Evolutionary conservation across 2,329 filamentous ascomycete genomes (phyloP).

Genomic region (Knufia fluminis): DNA sequence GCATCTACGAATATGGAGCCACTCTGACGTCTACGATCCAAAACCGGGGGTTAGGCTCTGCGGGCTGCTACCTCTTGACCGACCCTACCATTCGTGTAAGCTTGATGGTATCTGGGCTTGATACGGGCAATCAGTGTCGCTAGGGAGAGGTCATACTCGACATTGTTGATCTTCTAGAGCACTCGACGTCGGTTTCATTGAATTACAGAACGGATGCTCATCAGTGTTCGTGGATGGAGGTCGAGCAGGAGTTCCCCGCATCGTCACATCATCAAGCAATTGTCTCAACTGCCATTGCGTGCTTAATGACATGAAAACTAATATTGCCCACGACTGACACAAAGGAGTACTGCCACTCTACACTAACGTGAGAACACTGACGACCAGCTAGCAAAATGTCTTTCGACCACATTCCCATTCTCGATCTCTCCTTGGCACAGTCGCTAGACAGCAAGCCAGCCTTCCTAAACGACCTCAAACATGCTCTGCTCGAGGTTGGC

Average conservation of each 20-base stretch:
- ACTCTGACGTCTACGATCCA: neutral
- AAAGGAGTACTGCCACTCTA: no score
- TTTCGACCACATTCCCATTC: conserved; percentile 66
- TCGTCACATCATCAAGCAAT: neutral
- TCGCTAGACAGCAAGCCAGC: conserved; percentile 57
- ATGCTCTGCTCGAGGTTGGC: conserved; percentile 75
- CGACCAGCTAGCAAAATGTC: conserved; percentile 41
- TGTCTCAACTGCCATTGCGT: neutral
- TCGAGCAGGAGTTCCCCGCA: neutral
- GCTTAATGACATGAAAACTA: neutral
- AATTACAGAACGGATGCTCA: no score
- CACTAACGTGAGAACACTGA: neutral
- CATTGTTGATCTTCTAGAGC: no score
- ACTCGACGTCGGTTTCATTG: no score
- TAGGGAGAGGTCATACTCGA: no score
- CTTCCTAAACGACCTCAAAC: conserved; percentile 62
- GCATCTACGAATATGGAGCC: neutral
- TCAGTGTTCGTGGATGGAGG: no score
- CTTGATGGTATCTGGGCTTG: no score
- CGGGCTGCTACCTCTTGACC: no score
- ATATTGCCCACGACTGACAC: neutral
- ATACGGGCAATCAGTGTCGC: no score
- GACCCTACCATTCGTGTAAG: no score
- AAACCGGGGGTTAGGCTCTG: neutral
- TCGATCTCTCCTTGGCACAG: conserved; percentile 62